Evolutionary conservation across 1,284 basidiomycete species (phyloP).

Genomic region (Moesziomyces globuligerus): DNA sequence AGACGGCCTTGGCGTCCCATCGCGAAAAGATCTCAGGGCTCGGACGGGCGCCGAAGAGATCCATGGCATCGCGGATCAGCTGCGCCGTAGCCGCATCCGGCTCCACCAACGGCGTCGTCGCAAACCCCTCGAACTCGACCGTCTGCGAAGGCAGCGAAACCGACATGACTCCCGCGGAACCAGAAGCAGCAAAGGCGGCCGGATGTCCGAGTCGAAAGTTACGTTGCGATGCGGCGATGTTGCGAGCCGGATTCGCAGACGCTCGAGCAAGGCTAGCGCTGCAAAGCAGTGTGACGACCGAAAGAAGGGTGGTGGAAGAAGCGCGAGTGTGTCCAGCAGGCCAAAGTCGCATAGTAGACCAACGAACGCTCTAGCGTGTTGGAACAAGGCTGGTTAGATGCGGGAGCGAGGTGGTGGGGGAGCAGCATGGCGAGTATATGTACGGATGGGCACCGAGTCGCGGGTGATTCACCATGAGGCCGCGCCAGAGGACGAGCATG

Average conservation of each 20-base stretch:
- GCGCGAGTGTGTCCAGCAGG: no score
- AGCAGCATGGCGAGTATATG: neutral
- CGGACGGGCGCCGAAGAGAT: slow-evolving; percentile 74
- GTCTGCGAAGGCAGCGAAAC: slow-evolving; percentile 4
- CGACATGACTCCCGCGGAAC: no score
- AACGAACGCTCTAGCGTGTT: no score
- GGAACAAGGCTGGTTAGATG: no score
- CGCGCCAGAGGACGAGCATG: neutral
- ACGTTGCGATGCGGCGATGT: slow-evolving; percentile 3
- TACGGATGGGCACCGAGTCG: no score
- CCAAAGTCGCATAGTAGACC: neutral
- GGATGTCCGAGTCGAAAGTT: slow-evolving; percentile 20
- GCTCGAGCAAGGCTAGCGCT: no score
- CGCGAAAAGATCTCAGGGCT: slow-evolving; percentile 73
- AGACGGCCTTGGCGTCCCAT: slow-evolving; percentile 74
- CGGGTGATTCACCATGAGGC: neutral
- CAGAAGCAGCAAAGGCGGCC: no score
- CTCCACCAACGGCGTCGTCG: slow-evolving; percentile 1
- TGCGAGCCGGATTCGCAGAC: no score
- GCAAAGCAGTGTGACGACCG: neutral
- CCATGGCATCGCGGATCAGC: slow-evolving; percentile 19
- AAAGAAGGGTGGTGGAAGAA: neutral
- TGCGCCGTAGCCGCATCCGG: slow-evolving; percentile 5
- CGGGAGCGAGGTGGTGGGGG: neutral
- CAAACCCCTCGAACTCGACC: slow-evolving; percentile 7